Evolutionary conservation across 2,329 filamentous ascomycete species (phyloP).

Genomic region (Purpureocillium lavendulum): DNA sequence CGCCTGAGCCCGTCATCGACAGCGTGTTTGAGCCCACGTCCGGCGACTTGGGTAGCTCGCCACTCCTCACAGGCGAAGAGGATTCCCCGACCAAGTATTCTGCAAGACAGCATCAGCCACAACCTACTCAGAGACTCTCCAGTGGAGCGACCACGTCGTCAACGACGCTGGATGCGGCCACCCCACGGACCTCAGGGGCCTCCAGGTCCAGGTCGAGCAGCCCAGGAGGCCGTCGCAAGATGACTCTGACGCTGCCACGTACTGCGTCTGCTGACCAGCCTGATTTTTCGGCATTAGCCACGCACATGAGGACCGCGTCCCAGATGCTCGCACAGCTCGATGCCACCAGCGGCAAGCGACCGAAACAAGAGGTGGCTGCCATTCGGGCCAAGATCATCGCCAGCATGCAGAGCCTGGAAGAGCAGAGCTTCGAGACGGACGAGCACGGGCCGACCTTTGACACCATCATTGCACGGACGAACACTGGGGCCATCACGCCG

Average conservation of each 20-base stretch:
- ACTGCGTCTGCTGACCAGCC: slow-evolving; percentile 58
- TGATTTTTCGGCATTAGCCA: slow-evolving; percentile 74
- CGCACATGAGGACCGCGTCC: slow-evolving; percentile 79
- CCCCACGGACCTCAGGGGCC: slow-evolving; percentile 61
- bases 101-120: slow-evolving; percentile 18
- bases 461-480: slow-evolving; percentile 69
- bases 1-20: slow-evolving; percentile 43
- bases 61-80: slow-evolving; percentile 53
- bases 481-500: slow-evolving; percentile 33
- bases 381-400: slow-evolving; percentile 83
- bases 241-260: slow-evolving; percentile 49
- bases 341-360: slow-evolving; percentile 70
- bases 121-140: slow-evolving; percentile 45
- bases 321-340: slow-evolving; percentile 83
- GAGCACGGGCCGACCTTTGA: slow-evolving; percentile 72
- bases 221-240: slow-evolving; percentile 50
- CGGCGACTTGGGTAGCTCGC: slow-evolving; percentile 69
- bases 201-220: slow-evolving; percentile 62
- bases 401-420: slow-evolving; percentile 81
- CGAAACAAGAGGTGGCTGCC: slow-evolving; percentile 71
- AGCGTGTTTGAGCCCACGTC: slow-evolving; percentile 79
- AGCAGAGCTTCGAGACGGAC: slow-evolving; percentile 73
- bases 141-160: slow-evolving; percentile 55
- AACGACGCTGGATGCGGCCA: slow-evolving; percentile 50
- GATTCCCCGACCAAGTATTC: slow-evolving; percentile 24